A percentile compares a stretch with the other conserved stretches of the same genome.
Conservation (phyloP, 2,329 filamentous ascomycete species). For the Xenoacremonium recifei region DNA sequence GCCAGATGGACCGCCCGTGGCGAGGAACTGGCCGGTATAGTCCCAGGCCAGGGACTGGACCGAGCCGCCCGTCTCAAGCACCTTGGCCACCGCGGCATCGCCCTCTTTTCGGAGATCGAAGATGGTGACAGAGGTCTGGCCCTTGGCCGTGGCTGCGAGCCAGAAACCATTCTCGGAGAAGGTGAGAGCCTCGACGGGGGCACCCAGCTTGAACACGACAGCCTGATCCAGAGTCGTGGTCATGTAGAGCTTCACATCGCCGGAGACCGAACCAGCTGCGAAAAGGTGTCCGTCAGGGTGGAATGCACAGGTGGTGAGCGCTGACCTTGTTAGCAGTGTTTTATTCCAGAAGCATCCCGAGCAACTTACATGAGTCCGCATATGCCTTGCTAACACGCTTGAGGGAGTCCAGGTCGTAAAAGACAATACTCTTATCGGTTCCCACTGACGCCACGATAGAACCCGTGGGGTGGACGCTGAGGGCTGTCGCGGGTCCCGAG, state of each 20-base stretch:
- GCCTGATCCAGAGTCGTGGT: constrained; percentile 76
- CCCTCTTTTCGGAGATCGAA: constrained; percentile 94
- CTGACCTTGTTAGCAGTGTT: constrained; percentile 41
- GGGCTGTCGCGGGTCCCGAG: constrained; percentile 73
- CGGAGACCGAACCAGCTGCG: constrained; percentile 75
- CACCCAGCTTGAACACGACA: constrained; percentile 68
- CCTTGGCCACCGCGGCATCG: constrained; percentile 75
- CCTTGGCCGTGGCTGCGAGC: constrained; percentile 80
- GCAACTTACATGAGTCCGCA: constrained; percentile 70
- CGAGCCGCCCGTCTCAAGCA: constrained; percentile 79
- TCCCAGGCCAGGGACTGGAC: constrained; percentile 83
- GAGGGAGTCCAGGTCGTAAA: constrained; percentile 74
- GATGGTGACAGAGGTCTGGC: constrained; percentile 75
- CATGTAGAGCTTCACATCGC: constrained; percentile 86
- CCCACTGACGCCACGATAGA: constrained; percentile 84
- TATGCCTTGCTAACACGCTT: constrained; percentile 76
- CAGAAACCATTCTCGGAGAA: constrained; percentile 98
- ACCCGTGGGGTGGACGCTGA: constrained; percentile 80
- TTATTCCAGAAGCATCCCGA: background rate
- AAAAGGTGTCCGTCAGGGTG: constrained; percentile 97
- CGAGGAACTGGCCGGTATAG: constrained; percentile 90
- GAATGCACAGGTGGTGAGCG: constrained; percentile 76
- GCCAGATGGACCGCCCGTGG: constrained; percentile 75
- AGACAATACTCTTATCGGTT: constrained; percentile 85
- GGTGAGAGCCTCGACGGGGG: constrained; percentile 70